Evolutionary conservation across 495 filamentous ascomycete species (phyloP).

Genomic region (Letharia lupina): DNA sequence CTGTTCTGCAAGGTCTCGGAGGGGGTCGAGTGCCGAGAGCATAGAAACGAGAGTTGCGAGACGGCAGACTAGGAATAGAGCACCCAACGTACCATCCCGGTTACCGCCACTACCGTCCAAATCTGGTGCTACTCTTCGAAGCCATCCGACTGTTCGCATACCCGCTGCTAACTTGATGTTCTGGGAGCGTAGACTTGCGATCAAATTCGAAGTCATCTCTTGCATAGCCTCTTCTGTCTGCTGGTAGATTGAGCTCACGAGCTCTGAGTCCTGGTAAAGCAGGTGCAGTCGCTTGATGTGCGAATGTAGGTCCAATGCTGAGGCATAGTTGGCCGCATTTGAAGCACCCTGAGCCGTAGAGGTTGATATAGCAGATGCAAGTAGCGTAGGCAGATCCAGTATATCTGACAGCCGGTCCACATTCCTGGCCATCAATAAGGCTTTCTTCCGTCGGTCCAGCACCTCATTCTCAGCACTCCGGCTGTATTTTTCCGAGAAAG

Average conservation of each 20-base stretch:
- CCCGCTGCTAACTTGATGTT: constrained; percentile 82
- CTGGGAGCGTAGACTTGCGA: constrained; percentile 64
- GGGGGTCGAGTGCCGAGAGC: constrained; percentile 75
- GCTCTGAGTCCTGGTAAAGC: constrained; percentile 68
- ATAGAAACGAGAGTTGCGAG: constrained; percentile 70
- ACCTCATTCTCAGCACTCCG: constrained; percentile 63
- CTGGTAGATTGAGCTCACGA: constrained; percentile 61
- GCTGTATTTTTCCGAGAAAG: constrained; percentile 78
- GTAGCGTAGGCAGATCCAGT: constrained; percentile 78
- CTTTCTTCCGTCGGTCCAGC: constrained; percentile 67
- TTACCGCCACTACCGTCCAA: constrained; percentile 42
- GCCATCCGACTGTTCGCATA: constrained; percentile 86
- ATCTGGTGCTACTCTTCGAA: constrained; percentile 79
- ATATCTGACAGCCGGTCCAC: constrained; percentile 86
- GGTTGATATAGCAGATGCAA: constrained; percentile 65
- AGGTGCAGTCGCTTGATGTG: constrained; percentile 83
- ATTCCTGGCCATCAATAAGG: constrained; percentile 78
- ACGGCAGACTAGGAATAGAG: constrained; percentile 80
- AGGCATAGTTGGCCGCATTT: constrained; percentile 71
- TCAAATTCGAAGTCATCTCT: constrained; percentile 77
- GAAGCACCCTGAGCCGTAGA: constrained; percentile 35
- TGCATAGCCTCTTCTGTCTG: constrained; percentile 87
- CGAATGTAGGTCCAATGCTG: constrained; percentile 84
- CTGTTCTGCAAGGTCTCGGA: constrained; percentile 83
- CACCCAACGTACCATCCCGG: constrained; percentile 60